Base-by-base conservation (phyloP, 2,329 filamentous ascomycete species). In the Westerdykella ornata region DNA sequence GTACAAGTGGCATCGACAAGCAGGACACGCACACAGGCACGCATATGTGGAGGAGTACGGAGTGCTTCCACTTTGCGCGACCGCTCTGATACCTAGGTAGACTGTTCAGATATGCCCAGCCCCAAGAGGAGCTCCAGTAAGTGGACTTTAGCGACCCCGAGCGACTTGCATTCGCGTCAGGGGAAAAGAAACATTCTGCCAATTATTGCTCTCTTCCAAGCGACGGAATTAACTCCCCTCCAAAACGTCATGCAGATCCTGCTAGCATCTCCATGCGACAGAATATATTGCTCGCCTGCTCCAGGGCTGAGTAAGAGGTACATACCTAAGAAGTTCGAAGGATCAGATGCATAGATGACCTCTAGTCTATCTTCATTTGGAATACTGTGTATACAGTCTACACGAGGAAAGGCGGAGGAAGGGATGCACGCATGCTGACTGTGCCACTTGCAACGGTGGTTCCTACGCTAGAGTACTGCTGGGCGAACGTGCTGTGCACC, bases 121-220 rank as follows among this genome's bases (percentile, higher is more conserved):
- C 22, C n/a, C n/a, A n/a, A n/a, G n/a, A n/a, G n/a, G 12, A 26
- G 8, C 8, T 26, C 22, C 22, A 26, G 22, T 9, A 26, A 7
- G 22, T 26, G 22, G 8, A 26, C 22, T 2, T 26, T 26, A 26
- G 22, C 22, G 22, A 26, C 8, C 22, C 8, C 8, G 12, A 26
- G 2, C 22, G 4, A 26, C 22, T 11, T 26, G 22, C 22, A 33
- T 33, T 33, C 3, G 12, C 15, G 9, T 3, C 48, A 51, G 48
- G 49, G 49, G 46, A 37, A 41, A 35, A 35, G 14, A 45, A 51
- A 48, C 44, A 49, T 17, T n/a, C 35, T 45, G 35, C 50, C 48
- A 53, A 51, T 53, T 41, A 51, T 33, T 39, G 26, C 9, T 13
- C 15, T 12, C 39, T 37, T 35, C 40, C 38, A 44, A 33, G 30